These are phyloP conservation scores for Magnolia sinica DNA, from an alignment of 164 flowering plant genomes.

Conservation along the genomic window DNA sequence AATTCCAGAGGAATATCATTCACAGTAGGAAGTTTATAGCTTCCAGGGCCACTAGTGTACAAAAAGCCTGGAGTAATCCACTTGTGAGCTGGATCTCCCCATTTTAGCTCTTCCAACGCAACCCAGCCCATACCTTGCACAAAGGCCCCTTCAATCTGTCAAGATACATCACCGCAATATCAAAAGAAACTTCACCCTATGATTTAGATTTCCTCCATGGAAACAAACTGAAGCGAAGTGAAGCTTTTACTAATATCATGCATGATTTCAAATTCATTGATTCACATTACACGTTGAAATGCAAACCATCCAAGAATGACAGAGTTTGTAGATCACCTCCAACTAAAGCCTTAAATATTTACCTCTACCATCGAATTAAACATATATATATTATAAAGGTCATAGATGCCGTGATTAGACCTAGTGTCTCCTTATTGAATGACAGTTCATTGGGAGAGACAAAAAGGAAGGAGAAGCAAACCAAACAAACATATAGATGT, in stretches of 20 bases:
- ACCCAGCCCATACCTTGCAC: slow-evolving; percentile 96
- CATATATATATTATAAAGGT: too few relatives aligned
- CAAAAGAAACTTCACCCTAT: not conserved
- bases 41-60: slow-evolving; percentile 91
- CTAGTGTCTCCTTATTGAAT: too few relatives aligned
- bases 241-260: not conserved
- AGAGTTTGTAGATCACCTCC: not conserved
- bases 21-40: slow-evolving; percentile 84
- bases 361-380: too few relatives aligned
- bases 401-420: too few relatives aligned
- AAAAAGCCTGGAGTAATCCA: slow-evolving; percentile 81
- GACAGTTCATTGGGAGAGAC: too few relatives aligned
- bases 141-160: slow-evolving; percentile 96
- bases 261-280: not conserved
- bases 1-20: slow-evolving; percentile 82
- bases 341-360: too few relatives aligned
- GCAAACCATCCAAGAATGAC: not conserved
- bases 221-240: not conserved
- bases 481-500: too few relatives aligned
- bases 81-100: slow-evolving; percentile 94
- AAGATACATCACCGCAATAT: not conserved
- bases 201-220: not conserved
- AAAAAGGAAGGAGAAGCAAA: too few relatives aligned
- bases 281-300: not conserved
- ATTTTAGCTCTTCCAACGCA: slow-evolving; percentile 91